Base-by-base conservation (phyloP, 2,329 filamentous ascomycete genomes). In the Periglandula ipomoeae region DNA sequence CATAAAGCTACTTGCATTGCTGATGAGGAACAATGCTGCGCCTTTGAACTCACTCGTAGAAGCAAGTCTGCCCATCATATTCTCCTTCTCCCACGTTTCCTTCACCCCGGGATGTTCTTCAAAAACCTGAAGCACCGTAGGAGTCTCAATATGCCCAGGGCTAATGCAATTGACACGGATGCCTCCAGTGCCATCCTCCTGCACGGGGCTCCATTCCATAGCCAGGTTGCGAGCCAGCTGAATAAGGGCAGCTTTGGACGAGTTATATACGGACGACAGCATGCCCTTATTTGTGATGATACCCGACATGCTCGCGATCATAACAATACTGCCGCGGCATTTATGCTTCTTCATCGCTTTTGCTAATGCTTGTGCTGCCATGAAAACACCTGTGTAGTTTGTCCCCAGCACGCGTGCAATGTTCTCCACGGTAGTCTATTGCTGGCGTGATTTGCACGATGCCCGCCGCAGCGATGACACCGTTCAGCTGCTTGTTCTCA, bases 121-220 rank as follows among this genome's bases (percentile, higher is more conserved):
- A 56, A 89, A 87, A 42, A 87, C 73, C 56, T 79, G 75, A 59
- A 82, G 74, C 0, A 87, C 84, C 86, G 89, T 89, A 1, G 81
- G 78, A 2, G 81, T 85, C 5, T 82, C 67, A 51, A 85, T 84
- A 55, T 85, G 82, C 0, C 84, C 83, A 0, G 84, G 82, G 40
- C 78, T 83, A 49, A 87, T 75, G 24, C 79, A 84, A 63, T 87
- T 87, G 48, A 87, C 78, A 0, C 83, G 70, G 52, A 87, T 84
- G 4, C 78, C 78, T 51, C 82, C 69, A 1, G 56, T 61, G 13
- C 65, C 66, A 27, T 68, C 63, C 42, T 61, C 48, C 5, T 53
- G 53, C 22, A 65, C 58, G 17, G 70, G 67, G 34, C 77, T 80
- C 79, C 78, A 85, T 62, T 85, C 81, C 48, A 76, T 71, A 2